phyloP scores from a whole-genome alignment of 164 flowering plant species.

The Annona cherimola region DNA sequence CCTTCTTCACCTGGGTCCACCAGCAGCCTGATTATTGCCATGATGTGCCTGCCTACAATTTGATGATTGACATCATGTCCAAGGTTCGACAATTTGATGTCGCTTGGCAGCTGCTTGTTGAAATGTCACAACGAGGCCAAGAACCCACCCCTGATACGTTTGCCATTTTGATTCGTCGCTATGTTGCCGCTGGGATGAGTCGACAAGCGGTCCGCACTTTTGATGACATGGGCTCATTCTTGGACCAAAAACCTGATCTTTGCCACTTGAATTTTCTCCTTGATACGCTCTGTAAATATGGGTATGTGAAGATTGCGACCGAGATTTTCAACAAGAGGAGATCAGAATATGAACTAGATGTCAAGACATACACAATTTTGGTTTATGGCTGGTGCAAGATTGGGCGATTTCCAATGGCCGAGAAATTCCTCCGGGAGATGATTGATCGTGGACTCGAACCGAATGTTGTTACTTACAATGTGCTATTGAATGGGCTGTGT shows the following conservation, averaged over 20 bases:
- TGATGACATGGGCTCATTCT: constrained; percentile 63
- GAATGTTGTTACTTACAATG: constrained; percentile 82
- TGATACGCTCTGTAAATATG: constrained; percentile 86
- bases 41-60: constrained; percentile 38
- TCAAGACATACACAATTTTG: constrained; percentile 66
- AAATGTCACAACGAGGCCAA: constrained; percentile 45
- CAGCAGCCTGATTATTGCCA: constrained; percentile 27
- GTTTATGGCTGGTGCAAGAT: constrained; percentile 92
- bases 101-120: constrained; percentile 73
- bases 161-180: constrained; percentile 49
- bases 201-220: constrained; percentile 80
- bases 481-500: constrained; percentile 84
- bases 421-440: constrained; percentile 74
- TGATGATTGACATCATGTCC: constrained; percentile 65
- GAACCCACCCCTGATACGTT: constrained; percentile 47
- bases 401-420: constrained; percentile 50
- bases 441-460: constrained; percentile 60
- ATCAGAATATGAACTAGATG: constrained; percentile 24
- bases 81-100: constrained; percentile 84
- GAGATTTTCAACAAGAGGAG: constrained; percentile 67
- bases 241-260: constrained; percentile 13
- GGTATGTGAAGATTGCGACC: constrained; percentile 62
- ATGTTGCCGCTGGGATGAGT: constrained; percentile 73
- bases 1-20: constrained; percentile 59
- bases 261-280: constrained; percentile 45